Percentiles rank a stretch among this genome's conserved stretches.
phyloP scores from a whole-genome alignment of 2,329 filamentous ascomycete genomes.

The Reticulascus tulasneorum region DNA sequence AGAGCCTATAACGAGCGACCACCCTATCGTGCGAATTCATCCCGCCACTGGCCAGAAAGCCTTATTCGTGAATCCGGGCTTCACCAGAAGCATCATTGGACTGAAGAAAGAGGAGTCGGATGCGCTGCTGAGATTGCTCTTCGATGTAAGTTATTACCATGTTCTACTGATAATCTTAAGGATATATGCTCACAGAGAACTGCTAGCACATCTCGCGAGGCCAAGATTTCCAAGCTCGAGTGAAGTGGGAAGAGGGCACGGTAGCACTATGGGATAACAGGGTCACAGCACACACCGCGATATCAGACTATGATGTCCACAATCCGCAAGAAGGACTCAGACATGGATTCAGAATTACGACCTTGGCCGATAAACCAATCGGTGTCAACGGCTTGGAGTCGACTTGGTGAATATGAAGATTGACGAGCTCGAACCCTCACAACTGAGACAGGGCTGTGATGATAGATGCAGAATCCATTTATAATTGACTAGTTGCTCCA shows the following conservation, averaged over 20 bases:
- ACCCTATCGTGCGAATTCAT: constrained; percentile 66
- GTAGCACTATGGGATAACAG: constrained; percentile 68
- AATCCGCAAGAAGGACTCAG: constrained; percentile 34
- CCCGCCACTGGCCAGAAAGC: constrained; percentile 35
- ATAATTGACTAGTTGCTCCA: too few relatives aligned
- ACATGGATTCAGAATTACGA: constrained; percentile 37
- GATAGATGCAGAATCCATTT: too few relatives aligned
- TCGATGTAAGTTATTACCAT: constrained; percentile 24
- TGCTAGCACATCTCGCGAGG: constrained; percentile 41
- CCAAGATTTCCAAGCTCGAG: constrained; percentile 66
- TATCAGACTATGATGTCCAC: constrained; percentile 38
- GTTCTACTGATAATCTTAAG: neutral
- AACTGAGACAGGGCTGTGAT: too few relatives aligned
- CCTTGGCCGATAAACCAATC: constrained; percentile 31
- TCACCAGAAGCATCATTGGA: constrained; percentile 76
- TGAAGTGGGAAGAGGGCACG: constrained; percentile 61
- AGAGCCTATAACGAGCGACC: constrained; percentile 60
- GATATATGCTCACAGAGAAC: neutral
- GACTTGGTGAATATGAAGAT: constrained; percentile 31
- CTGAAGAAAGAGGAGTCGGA: constrained; percentile 87
- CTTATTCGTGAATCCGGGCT: constrained; percentile 22
- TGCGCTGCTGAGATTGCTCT: constrained; percentile 68
- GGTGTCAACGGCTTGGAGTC: constrained; percentile 33
- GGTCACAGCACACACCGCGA: constrained; percentile 42
- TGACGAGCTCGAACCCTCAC: too few relatives aligned